Evolutionary conservation across 2,329 filamentous ascomycete genomes (phyloP).

Genomic region (Penicillium brevicompactum): DNA sequence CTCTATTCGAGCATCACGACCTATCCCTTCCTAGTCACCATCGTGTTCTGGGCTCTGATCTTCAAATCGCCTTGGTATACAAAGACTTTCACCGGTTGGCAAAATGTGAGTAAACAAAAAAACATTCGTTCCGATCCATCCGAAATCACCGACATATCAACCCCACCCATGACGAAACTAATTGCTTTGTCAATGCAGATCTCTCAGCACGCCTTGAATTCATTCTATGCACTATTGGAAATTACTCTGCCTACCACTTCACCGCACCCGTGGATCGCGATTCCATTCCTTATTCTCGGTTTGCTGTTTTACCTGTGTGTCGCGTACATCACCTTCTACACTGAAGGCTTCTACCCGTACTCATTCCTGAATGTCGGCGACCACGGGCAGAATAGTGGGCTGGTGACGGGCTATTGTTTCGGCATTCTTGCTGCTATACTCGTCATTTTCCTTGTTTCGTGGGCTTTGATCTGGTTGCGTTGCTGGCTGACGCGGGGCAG

Average conservation of each 20-base stretch:
- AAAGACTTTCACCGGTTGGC: conserved; percentile 57
- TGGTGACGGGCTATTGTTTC: conserved; percentile 67
- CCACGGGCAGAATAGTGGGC: conserved; percentile 49
- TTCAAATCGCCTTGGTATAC: conserved; percentile 57
- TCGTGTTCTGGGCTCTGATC: conserved; percentile 70
- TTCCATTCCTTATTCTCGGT: conserved; percentile 69
- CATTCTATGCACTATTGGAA: conserved; percentile 73
- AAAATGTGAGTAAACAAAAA: conserved; percentile 41
- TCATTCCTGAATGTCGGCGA: conserved; percentile 68
- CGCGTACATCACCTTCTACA: conserved; percentile 71
- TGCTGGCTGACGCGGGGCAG: conserved; percentile 45
- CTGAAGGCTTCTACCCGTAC: conserved; percentile 76
- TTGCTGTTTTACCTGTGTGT: conserved; percentile 72
- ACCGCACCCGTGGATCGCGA: conserved; percentile 64
- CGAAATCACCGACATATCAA: not conserved
- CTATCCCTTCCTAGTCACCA: conserved; percentile 69
- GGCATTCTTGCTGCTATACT: conserved; percentile 57
- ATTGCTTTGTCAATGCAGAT: conserved; percentile 44
- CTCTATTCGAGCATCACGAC: conserved; percentile 65
- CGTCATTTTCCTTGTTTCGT: conserved; percentile 56
- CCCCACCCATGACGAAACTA: not conserved
- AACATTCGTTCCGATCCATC: not conserved
- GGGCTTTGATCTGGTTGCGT: conserved; percentile 57
- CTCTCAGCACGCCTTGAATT: conserved; percentile 75
- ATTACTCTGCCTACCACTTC: conserved; percentile 68